Conservation (phyloP, 2,329 filamentous ascomycete genomes). For the Cladosporium sp. region DNA sequence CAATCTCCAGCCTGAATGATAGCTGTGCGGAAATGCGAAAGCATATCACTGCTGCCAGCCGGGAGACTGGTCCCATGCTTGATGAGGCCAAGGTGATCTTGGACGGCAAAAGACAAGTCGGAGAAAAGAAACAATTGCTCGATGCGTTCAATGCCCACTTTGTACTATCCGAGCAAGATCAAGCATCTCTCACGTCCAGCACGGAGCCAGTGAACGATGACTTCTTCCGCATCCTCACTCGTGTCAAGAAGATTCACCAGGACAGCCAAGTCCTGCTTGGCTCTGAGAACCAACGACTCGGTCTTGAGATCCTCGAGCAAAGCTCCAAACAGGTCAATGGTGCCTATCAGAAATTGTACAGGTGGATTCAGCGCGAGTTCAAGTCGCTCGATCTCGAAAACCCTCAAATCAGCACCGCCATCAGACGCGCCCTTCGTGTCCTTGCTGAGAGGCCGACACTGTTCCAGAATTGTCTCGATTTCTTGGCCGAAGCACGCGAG, state of each 20-base stretch:
- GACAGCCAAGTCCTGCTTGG: constrained; percentile 89
- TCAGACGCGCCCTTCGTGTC: constrained; percentile 79
- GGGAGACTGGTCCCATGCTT: constrained; percentile 71
- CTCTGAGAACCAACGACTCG: constrained; percentile 83
- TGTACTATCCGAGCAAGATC: constrained; percentile 77
- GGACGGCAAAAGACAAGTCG: constrained; percentile 69
- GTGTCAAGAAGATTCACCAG: constrained; percentile 81
- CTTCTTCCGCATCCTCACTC: constrained; percentile 76
- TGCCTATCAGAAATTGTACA: constrained; percentile 92
- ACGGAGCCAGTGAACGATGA: constrained; percentile 79
- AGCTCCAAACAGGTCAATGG: constrained; percentile 82
- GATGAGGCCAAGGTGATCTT: constrained; percentile 75
- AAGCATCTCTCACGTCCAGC: constrained; percentile 71
- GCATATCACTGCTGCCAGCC: constrained; percentile 73
- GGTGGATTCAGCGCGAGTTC: constrained; percentile 93
- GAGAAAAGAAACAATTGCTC: constrained; percentile 77
- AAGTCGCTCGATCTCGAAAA: constrained; percentile 91
- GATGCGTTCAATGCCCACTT: constrained; percentile 80
- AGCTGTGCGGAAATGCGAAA: constrained; percentile 78
- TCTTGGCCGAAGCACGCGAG: constrained; percentile 87
- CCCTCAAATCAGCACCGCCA: constrained; percentile 82
- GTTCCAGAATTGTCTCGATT: constrained; percentile 91
- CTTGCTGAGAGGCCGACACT: constrained; percentile 85
- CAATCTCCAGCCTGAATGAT: constrained; percentile 74
- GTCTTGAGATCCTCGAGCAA: constrained; percentile 87